Conservation (phyloP, 805 yeast species). For the Lachancea lanzarotensis region DNA sequence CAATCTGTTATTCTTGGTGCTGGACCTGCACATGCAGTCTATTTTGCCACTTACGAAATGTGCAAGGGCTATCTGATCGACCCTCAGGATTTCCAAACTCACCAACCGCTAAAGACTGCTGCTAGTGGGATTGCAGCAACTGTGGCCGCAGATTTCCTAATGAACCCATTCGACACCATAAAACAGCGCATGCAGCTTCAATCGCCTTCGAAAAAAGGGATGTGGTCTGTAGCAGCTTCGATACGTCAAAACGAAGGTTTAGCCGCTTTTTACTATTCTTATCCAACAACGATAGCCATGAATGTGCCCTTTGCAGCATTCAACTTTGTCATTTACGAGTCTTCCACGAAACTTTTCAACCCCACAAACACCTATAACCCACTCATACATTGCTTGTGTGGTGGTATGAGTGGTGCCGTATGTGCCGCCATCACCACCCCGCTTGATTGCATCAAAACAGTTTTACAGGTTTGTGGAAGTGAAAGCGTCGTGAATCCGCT, state of each 20-base stretch:
- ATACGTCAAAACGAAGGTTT: slow-evolving; percentile 61
- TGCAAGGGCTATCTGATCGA: slow-evolving; percentile 39
- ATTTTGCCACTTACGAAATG: slow-evolving; percentile 88
- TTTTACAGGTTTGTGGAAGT: slow-evolving; percentile 72
- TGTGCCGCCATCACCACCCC: slow-evolving; percentile 96
- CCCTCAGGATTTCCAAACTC: slow-evolving; percentile 31
- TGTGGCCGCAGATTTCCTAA: slow-evolving; percentile 85
- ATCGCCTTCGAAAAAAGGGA: slow-evolving; percentile 17
- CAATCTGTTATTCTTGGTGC: slow-evolving; percentile 91
- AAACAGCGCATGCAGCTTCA: slow-evolving; percentile 88
- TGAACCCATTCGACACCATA: slow-evolving; percentile 95
- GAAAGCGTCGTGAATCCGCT: slow-evolving; percentile 35
- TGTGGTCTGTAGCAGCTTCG: slow-evolving; percentile 28
- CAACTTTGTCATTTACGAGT: slow-evolving; percentile 89
- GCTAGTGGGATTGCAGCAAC: slow-evolving; percentile 90
- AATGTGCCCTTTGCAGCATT: slow-evolving; percentile 93
- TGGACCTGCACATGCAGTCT: slow-evolving; percentile 99
- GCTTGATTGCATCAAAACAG: slow-evolving; percentile 86
- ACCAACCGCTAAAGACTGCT: slow-evolving; percentile 79
- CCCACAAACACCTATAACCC: slow-evolving; percentile 81
- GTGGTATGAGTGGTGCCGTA: slow-evolving; percentile 89
- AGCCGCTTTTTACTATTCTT: slow-evolving; percentile 80
- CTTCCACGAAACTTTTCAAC: slow-evolving; percentile 67
- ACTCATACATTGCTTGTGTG: slow-evolving; percentile 82
- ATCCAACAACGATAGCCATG: slow-evolving; percentile 89